phyloP scores from a whole-genome alignment of 1,139 yeast genomes.

The Lodderomyces elongisporus region DNA sequence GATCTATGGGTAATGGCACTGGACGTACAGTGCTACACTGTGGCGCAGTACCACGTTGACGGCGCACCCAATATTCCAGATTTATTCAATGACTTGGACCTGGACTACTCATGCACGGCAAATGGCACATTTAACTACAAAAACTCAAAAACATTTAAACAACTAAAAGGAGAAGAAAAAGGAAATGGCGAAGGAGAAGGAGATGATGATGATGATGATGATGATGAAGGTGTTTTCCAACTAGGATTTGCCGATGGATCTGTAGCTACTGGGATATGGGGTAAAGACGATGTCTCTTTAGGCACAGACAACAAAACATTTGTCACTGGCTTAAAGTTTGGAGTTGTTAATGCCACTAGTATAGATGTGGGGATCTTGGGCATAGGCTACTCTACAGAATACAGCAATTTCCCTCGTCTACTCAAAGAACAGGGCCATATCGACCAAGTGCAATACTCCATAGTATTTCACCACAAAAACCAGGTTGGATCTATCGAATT shows the following conservation, averaged over 20 bases:
- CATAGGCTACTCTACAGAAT: slow-evolving; percentile 21
- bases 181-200: too few species aligned
- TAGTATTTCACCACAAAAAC: slow-evolving; percentile 47
- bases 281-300: slow-evolving; percentile 45
- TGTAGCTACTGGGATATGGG: slow-evolving; percentile 46
- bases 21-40: slow-evolving; percentile 23
- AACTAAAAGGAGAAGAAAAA: neutral
- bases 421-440: slow-evolving; percentile 42
- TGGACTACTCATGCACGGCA: slow-evolving; percentile 6
- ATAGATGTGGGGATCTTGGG: slow-evolving; percentile 47
- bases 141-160: slow-evolving; percentile 8
- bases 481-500: slow-evolving; percentile 43
- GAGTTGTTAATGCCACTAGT: slow-evolving; percentile 40
- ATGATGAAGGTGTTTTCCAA: slow-evolving; percentile 5
- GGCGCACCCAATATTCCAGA: slow-evolving; percentile 7
- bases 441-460: slow-evolving; percentile 46
- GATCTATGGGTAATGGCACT: slow-evolving; percentile 35
- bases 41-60: slow-evolving; percentile 22
- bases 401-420: slow-evolving; percentile 24
- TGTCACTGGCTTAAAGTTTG: slow-evolving; percentile 39
- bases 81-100: slow-evolving; percentile 8
- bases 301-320: too few species aligned
- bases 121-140: slow-evolving; percentile 12
- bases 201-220: neutral
- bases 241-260: slow-evolving; percentile 44